phyloP scores from a whole-genome alignment of 129 eudicot genomes.

The Daucus carota region DH1_v3.0 NC_030387.2:30265001-30265500 shows the following conservation, averaged over 20 bases:
- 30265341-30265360: neutral
- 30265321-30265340: neutral
- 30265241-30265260: too few species aligned
- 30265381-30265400: too few species aligned
- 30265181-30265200: neutral
- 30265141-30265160: neutral
- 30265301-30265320: neutral
- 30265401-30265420: too few species aligned
- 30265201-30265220: too few species aligned
- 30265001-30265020: neutral
- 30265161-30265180: too few species aligned
- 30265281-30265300: neutral
- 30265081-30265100: slow-evolving; percentile 2
- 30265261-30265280: neutral
- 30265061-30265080: slow-evolving; percentile 2
- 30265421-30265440: too few species aligned
- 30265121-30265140: neutral
- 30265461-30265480: too few species aligned
- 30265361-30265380: neutral
- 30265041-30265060: neutral
- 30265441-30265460: too few species aligned
- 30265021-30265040: neutral
- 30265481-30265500: too few species aligned
- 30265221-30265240: too few species aligned
- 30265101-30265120: neutral